phyloP scores from a whole-genome alignment of 2,329 filamentous ascomycete genomes.

The Metarhizium robertsii region DNA sequence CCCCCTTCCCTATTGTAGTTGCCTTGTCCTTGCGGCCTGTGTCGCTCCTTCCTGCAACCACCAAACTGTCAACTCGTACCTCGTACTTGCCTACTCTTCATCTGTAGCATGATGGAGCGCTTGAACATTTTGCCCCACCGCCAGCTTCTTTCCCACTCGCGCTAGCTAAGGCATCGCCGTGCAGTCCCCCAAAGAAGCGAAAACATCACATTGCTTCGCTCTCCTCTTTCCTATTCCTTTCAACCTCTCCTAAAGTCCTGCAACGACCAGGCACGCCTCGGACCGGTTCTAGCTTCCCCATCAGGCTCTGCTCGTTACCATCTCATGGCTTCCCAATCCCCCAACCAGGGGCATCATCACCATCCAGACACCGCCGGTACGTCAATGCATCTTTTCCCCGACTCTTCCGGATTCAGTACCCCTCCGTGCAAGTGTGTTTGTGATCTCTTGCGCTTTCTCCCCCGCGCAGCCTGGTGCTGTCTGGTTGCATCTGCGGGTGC shows the following conservation, averaged over 20 bases:
- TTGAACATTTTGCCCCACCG: slow-evolving; percentile 1
- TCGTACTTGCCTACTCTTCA: not conserved
- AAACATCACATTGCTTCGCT: not conserved
- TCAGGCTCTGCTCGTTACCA: not conserved
- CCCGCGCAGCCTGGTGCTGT: not conserved
- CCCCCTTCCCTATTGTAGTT: not conserved
- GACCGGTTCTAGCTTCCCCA: not conserved
- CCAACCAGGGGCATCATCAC: slow-evolving; percentile 5
- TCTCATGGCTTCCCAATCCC: slow-evolving; percentile 9
- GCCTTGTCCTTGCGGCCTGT: not conserved
- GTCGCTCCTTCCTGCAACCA: not conserved
- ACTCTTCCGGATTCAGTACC: slow-evolving; percentile 5
- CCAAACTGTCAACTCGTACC: not conserved
- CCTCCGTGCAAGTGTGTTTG: not conserved
- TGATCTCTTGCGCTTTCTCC: not conserved
- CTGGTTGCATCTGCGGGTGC: slow-evolving; percentile 1
- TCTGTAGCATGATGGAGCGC: not conserved
- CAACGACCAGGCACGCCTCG: not conserved
- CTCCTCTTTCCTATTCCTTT: not conserved
- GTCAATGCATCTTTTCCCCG: slow-evolving; percentile 4
- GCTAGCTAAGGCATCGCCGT: slow-evolving; percentile 2
- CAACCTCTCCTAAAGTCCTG: not conserved
- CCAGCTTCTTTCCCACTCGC: slow-evolving; percentile 1
- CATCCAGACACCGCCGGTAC: slow-evolving; percentile 8
- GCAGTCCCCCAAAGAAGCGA: not conserved